Evolutionary conservation across 495 filamentous ascomycete species (phyloP).

Genomic region (Neurospora sp.): DNA sequence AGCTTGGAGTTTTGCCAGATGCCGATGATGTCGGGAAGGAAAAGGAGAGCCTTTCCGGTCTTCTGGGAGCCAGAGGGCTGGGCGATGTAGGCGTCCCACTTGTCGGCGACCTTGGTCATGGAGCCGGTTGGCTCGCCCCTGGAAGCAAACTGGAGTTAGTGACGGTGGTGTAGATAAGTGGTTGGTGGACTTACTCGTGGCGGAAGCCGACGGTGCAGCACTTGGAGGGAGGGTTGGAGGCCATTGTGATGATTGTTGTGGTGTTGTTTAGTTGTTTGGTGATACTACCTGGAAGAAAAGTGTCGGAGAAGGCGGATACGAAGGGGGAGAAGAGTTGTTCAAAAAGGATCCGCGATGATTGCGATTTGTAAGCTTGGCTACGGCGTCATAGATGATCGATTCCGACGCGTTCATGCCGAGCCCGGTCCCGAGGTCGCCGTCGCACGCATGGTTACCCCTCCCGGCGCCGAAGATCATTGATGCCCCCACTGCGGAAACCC

Average conservation of each 20-base stretch:
- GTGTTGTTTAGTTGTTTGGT: background rate
- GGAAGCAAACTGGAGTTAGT: background rate
- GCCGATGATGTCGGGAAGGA: slow-evolving; percentile 58
- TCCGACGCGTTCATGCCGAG: background rate
- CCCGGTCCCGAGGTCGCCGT: background rate
- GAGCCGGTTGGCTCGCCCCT: slow-evolving; percentile 33
- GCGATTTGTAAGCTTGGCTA: background rate
- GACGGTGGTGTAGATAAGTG: background rate
- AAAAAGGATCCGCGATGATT: background rate
- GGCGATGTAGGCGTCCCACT: slow-evolving; percentile 41
- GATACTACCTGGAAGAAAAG: background rate
- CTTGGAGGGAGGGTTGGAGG: slow-evolving; percentile 21
- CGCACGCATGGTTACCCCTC: background rate
- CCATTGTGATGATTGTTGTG: slow-evolving; percentile 14
- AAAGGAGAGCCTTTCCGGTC: slow-evolving; percentile 36
- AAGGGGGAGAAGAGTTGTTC: background rate
- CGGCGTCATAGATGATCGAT: background rate
- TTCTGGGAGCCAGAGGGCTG: slow-evolving; percentile 35
- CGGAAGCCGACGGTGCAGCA: slow-evolving; percentile 28
- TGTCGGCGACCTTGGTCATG: slow-evolving; percentile 30
- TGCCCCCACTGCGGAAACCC: background rate
- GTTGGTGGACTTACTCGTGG: slow-evolving; percentile 17
- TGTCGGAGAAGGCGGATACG: background rate
- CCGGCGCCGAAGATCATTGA: background rate
- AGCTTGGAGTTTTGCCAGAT: slow-evolving; percentile 72